These are phyloP conservation scores for Acer negundo DNA, from an alignment of 345 rosid species.

Conservation along the genomic window DNA sequence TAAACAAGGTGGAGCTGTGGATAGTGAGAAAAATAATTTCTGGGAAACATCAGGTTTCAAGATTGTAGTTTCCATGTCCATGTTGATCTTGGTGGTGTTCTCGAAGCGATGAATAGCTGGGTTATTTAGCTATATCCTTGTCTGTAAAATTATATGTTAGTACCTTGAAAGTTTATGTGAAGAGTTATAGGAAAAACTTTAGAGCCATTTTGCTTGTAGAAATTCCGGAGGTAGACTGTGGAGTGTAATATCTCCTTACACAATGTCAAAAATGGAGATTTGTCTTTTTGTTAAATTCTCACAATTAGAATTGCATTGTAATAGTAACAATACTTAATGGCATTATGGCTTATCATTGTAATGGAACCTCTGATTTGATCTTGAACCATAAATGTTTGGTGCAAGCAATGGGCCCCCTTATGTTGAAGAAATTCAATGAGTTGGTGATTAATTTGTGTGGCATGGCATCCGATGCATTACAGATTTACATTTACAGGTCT, in stretches of 20 bases:
- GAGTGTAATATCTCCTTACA: not conserved
- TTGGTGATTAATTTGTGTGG: not conserved
- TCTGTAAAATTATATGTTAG: constrained; percentile 21
- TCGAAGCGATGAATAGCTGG: constrained; percentile 56
- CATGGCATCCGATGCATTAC: not conserved
- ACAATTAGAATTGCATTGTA: not conserved
- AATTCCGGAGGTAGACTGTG: constrained; percentile 19
- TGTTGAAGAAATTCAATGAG: not conserved
- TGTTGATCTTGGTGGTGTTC: constrained; percentile 76
- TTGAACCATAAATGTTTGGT: not conserved
- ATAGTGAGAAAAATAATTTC: constrained; percentile 55
- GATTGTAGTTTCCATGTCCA: constrained; percentile 79
- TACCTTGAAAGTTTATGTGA: not conserved
- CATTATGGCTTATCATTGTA: not conserved
- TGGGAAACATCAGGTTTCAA: constrained; percentile 90
- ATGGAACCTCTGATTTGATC: not conserved
- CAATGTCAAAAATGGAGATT: constrained; percentile 12
- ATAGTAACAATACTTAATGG: not conserved
- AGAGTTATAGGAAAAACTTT: constrained; percentile 18
- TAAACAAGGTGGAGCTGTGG: constrained; percentile 33
- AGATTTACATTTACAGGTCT: no score
- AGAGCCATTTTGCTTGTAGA: constrained; percentile 34
- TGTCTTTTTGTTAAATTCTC: constrained; percentile 5
- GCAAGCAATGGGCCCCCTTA: no score
- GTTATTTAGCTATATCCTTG: not conserved